These are phyloP conservation scores for Hymenochaete sp. DNA, from an alignment of 1,284 basidiomycete species.

Conservation along the genomic window DNA sequence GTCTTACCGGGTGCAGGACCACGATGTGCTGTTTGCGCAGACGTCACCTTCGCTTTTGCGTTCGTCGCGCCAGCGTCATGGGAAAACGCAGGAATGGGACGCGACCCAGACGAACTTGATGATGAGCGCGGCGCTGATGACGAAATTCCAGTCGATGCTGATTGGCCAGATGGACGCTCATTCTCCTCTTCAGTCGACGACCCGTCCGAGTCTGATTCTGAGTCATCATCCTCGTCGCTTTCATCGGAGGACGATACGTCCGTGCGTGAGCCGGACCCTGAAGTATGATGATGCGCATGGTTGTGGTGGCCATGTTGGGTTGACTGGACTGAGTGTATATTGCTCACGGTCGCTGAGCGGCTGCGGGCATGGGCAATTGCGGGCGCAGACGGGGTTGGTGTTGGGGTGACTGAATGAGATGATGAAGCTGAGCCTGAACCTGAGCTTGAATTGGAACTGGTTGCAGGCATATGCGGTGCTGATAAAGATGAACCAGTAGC, in stretches of 20 bases:
- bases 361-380: not conserved
- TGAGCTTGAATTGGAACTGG: not conserved
- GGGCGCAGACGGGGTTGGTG: not conserved
- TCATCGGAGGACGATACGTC: not conserved
- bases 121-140: too few species aligned
- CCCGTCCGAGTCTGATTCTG: slow-evolving; percentile 5
- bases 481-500: not conserved
- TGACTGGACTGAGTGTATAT: not conserved
- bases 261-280: not conserved
- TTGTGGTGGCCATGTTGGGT: not conserved
- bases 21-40: too few species aligned
- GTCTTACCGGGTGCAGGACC: too few species aligned
- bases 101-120: too few species aligned
- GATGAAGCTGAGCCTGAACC: not conserved
- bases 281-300: not conserved
- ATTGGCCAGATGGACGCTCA: not conserved
- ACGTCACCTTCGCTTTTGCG: too few species aligned
- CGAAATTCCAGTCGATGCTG: too few species aligned
- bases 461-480: not conserved
- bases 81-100: too few species aligned
- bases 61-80: too few species aligned
- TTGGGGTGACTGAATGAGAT: not conserved
- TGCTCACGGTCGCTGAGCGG: not conserved
- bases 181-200: slow-evolving; percentile 12
- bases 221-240: slow-evolving; percentile 1